These are phyloP conservation scores for Sordariomycetes sp. DNA, from an alignment of 2,329 filamentous ascomycete genomes.

Conservation along the genomic window DNA sequence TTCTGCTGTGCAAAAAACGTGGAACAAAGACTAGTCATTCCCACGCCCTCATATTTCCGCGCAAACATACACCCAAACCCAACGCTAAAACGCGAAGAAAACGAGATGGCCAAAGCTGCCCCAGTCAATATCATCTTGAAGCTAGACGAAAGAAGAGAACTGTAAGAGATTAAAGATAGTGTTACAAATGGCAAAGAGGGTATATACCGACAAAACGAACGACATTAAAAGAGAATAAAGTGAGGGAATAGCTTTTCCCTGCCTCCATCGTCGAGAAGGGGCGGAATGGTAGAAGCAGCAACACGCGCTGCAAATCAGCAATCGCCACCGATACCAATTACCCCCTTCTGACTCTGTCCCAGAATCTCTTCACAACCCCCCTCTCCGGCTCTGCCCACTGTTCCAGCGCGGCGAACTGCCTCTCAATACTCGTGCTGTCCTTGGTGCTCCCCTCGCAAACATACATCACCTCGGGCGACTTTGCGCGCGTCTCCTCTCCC, in stretches of 20 bases:
- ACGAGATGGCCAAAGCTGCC: no score
- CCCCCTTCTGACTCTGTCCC: constrained; percentile 43
- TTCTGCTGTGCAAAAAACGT: no score
- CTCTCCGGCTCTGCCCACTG: constrained; percentile 29
- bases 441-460: constrained; percentile 23
- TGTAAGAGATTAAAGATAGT: background rate
- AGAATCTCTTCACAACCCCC: constrained; percentile 47
- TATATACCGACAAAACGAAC: background rate
- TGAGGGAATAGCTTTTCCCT: constrained; percentile 9
- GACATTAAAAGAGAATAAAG: constrained; percentile 2
- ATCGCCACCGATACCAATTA: background rate
- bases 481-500: constrained; percentile 9
- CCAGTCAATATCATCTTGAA: no score
- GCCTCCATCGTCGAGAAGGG: background rate
- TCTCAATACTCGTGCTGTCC: constrained; percentile 32
- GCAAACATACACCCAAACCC: no score
- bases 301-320: background rate
- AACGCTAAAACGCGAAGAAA: no score
- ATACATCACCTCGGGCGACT: constrained; percentile 14
- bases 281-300: background rate
- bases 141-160: background rate
- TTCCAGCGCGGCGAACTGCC: constrained; percentile 38
- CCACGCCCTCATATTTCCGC: no score
- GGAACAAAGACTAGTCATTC: no score
- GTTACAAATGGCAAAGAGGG: background rate